Evolutionary conservation across 257 asterid genomes (phyloP), one percentile per base, ranked within the genome.

Genomic region (Solanum neorickii): DNA sequence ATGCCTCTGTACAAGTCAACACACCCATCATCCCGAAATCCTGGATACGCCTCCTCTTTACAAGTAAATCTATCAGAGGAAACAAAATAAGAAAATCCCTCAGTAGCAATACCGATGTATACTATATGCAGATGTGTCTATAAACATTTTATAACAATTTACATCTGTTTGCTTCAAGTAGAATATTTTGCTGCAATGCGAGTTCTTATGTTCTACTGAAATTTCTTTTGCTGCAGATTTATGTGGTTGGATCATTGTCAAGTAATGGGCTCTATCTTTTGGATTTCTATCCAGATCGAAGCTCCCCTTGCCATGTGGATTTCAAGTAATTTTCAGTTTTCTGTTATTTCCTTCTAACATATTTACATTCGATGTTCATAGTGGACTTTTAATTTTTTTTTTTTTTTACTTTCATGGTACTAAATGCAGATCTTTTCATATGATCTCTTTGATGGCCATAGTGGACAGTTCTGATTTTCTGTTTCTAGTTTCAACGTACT

Each of bases 251-350:
- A 85, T 95, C 99, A 74, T 91, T 93, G 65, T 94, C 96, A 75
- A 88, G 92, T 87, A 89, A 89, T 21, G 98, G 98, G 86, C 92
- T 97, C 89, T 89, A 94, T 92, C 95, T 97, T 88, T 91, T 97
- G 93, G 98, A 97, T 92, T 97, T 97, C 93, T 94, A 94, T 91
- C 98, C 95, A 84, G 96, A 92, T 90, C 73, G 73, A 49, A 93
- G 89, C 88, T 94, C 99, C 86, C 94, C 98, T 37, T 95, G 97
- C 87, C 96, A 94, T 62, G 97, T 95, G 83, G 96, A 94, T 74
- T 92, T 89, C 94, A 91, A 85, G 98, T 95, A 94, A 78, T 18
- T 78, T 47, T 46, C 25, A 15, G 41, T 47, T 46, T 46, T 46
- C 84, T 78, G 49, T 78, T 46, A 62, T 77, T 14, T 39, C 47